A percentile compares a stretch with the other conserved stretches of the same genome.
Conservation (phyloP, 1,139 yeast genomes). For the Yamadazyma blattariae region DNA sequence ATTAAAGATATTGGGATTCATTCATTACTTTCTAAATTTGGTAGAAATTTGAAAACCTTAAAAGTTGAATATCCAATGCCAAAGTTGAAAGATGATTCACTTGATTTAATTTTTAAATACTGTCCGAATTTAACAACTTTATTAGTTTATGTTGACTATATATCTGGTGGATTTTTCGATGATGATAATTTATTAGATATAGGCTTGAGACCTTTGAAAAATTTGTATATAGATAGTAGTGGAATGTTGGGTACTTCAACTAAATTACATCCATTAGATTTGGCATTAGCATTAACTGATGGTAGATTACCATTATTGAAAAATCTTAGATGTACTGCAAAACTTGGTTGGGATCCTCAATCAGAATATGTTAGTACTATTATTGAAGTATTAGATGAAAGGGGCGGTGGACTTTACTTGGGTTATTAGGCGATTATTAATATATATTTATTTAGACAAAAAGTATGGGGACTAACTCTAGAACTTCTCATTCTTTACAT, state of each 20-base stretch:
- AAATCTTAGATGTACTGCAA: constrained; percentile 65
- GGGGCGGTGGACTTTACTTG: constrained; percentile 43
- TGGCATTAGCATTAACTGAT: constrained; percentile 81
- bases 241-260: constrained; percentile 86
- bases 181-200: constrained; percentile 51
- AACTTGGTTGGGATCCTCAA: constrained; percentile 84
- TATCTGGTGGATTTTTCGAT: constrained; percentile 62
- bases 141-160: constrained; percentile 78
- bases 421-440: constrained; percentile 26
- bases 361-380: constrained; percentile 59
- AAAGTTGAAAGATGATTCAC: constrained; percentile 60
- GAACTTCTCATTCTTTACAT: no score
- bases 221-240: constrained; percentile 74
- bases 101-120: constrained; percentile 68
- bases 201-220: constrained; percentile 55
- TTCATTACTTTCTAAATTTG: constrained; percentile 59
- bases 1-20: constrained; percentile 62
- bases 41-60: constrained; percentile 58
- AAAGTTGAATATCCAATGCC: constrained; percentile 90
- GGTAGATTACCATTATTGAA: constrained; percentile 67
- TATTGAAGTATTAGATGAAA: constrained; percentile 36
- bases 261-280: constrained; percentile 82
- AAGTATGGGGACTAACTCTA: no score
- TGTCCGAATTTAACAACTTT: constrained; percentile 70
- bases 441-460: no score